phyloP scores from a whole-genome alignment of 768 basidiomycete species.

The Boletellus emodensis region DNA sequence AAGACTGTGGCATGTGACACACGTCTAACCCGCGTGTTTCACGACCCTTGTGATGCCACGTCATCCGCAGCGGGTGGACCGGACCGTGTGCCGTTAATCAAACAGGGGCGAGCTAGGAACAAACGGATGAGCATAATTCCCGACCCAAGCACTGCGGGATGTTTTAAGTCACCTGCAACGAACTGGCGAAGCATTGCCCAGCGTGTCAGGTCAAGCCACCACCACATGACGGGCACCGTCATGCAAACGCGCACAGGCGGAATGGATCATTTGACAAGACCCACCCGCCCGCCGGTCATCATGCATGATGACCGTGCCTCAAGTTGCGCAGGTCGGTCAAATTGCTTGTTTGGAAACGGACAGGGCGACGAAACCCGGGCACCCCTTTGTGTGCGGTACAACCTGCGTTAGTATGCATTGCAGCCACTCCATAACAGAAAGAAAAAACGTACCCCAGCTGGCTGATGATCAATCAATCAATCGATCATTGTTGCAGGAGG shows the following conservation, averaged over 20 bases:
- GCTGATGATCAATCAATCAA: background rate
- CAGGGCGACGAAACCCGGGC: conserved; percentile 74
- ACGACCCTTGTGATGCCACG: conserved; percentile 41
- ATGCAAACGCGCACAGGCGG: background rate
- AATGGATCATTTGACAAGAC: background rate
- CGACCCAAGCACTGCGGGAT: background rate
- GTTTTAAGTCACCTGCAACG: conserved; percentile 46
- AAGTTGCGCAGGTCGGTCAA: conserved; percentile 53
- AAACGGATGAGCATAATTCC: background rate
- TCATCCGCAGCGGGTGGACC: conserved; percentile 46
- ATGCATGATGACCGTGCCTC: conserved; percentile 44
- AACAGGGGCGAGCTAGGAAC: conserved; percentile 31
- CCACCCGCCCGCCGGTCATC: conserved; percentile 17
- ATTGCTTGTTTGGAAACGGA: conserved; percentile 45
- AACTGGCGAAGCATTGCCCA: conserved; percentile 47
- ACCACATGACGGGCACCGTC: conserved; percentile 23
- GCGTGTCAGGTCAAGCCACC: no score
- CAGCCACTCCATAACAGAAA: conserved; percentile 7
- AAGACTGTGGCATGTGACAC: background rate
- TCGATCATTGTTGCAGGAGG: background rate
- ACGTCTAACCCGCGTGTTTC: conserved; percentile 75
- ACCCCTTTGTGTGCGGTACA: conserved; percentile 30
- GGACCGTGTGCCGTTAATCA: no score
- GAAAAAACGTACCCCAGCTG: conserved; percentile 49
- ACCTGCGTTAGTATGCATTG: background rate